These are phyloP conservation scores for Teunomyces atbi DNA, from an alignment of 805 yeast species.

Conservation along the genomic window DNA sequence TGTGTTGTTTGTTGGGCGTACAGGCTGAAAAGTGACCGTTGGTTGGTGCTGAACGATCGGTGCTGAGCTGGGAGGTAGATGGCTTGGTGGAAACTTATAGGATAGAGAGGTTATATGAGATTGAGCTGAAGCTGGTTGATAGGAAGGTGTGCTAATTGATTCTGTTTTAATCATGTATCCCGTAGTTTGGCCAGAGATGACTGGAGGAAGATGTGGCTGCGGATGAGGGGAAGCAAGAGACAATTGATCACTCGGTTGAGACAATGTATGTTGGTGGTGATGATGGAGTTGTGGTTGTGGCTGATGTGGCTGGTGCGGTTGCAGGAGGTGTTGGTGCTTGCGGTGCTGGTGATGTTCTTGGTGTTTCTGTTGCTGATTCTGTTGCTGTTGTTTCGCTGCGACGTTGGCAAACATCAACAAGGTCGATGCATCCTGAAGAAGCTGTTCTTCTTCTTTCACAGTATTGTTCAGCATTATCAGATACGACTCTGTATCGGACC, in stretches of 20 bases:
- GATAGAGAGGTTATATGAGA: not conserved
- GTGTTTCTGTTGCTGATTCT: conserved; percentile 10
- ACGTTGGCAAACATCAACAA: conserved; percentile 59
- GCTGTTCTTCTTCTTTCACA: conserved; percentile 34
- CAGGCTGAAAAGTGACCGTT: not conserved
- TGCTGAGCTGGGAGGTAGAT: not conserved
- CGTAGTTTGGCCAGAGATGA: not conserved
- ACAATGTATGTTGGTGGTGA: not conserved
- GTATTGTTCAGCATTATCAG: conserved; percentile 2
- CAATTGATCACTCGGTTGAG: not conserved
- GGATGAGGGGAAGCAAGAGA: not conserved
- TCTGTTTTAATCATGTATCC: not conserved
- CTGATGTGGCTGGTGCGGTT: conserved; percentile 1
- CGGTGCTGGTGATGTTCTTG: conserved; percentile 1
- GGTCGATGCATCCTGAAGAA: conserved; percentile 61
- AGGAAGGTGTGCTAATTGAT: not conserved
- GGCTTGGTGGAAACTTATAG: not conserved
- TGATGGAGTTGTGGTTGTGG: not conserved
- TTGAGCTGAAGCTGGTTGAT: not conserved
- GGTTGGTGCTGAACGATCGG: not conserved
- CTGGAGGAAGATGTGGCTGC: not conserved
- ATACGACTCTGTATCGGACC: not conserved
- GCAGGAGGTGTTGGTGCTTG: not conserved
- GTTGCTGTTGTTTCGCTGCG: conserved; percentile 44
- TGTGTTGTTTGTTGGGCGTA: not conserved